Evolutionary conservation across 805 yeast genomes (phyloP).

Genomic region (Zygosaccharomyces bailii): DNA sequence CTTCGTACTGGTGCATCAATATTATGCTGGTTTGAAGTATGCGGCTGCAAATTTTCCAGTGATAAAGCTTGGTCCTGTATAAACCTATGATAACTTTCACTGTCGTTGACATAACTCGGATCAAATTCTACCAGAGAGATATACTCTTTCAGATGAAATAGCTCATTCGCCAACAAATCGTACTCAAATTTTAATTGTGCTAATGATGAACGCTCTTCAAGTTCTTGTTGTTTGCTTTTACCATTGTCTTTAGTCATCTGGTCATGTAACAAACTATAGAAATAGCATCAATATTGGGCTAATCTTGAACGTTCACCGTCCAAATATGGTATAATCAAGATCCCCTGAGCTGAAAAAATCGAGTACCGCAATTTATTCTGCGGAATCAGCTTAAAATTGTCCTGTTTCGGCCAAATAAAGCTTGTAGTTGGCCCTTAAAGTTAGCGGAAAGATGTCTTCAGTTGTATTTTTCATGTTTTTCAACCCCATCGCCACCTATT

Average conservation of each 20-base stretch:
- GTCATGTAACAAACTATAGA: slow-evolving; percentile 7
- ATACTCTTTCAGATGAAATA: slow-evolving; percentile 60
- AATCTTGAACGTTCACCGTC: neutral
- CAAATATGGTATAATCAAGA: slow-evolving; percentile 7
- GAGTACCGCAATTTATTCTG: slow-evolving; percentile 12
- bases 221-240: slow-evolving; percentile 11
- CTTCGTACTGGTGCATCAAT: slow-evolving; percentile 12
- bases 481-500: slow-evolving; percentile 16
- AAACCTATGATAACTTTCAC: slow-evolving; percentile 38
- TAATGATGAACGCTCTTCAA: slow-evolving; percentile 21
- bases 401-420: slow-evolving; percentile 13
- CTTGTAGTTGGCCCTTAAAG: slow-evolving; percentile 5
- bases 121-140: slow-evolving; percentile 61
- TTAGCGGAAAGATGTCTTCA: slow-evolving; percentile 2
- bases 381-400: slow-evolving; percentile 11
- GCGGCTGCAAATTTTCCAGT: slow-evolving; percentile 8
- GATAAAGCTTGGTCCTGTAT: slow-evolving; percentile 23
- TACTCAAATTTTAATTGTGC: slow-evolving; percentile 46
- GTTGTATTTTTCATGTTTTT: slow-evolving; percentile 10
- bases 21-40: slow-evolving; percentile 16
- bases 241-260: slow-evolving; percentile 15
- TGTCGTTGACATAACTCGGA: slow-evolving; percentile 41
- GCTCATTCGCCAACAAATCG: slow-evolving; percentile 52
- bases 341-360: slow-evolving; percentile 8
- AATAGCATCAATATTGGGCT: slow-evolving; percentile 15